Evolutionary conservation across 2,329 filamentous ascomycete genomes (phyloP), one percentile per base, ranked within the genome.

Genomic region (Penicillium sp.): DNA sequence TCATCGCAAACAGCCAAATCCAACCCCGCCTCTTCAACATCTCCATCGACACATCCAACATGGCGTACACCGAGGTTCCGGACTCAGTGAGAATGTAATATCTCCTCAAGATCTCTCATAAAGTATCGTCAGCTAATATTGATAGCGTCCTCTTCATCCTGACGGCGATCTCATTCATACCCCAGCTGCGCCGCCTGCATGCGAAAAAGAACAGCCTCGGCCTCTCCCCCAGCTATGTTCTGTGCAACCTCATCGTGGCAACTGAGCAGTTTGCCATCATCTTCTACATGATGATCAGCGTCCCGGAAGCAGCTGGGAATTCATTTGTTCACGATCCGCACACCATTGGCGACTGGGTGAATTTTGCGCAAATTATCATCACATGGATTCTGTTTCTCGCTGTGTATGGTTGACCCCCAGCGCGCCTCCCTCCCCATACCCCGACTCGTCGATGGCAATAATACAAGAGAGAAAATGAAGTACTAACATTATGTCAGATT

Each of bases 241-340:
- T 56, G 1, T 31, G 30, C 8, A 31, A 56, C 17, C 53, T 56
- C n/a, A 45, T 56, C 17, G 17, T 47, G 26, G 53, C 53, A 4
- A 56, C 53, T 21, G 53, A 56, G 26, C 53, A 47, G 26, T 38
- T 56, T 41, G 31, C 44, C 7, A 31, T 47, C 13, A 5, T 52
- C n/a, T 47, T 31, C 41, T 31, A 13, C 13, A 13, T 56, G 15
- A 23, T 31, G 23, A 23, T 46, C 15, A 31, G 7, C 15, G 41
- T 15, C 23, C 53, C 29, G 7, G 23, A 31, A 21, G 6, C 8
- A 8, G 35, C 38, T 5, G 15, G 48, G 7, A 7, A 19, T 21
- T 3, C 9, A n/a, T 46, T 55, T 2, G 21, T 29, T 3, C 52
- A 55, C 30, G 35, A 46, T 5, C 23, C 52, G 35, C 23, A 17